Evolutionary conservation across 345 rosid species (phyloP), one percentile per base, ranked within the genome.

Genomic region (Brassica cretica): DNA sequence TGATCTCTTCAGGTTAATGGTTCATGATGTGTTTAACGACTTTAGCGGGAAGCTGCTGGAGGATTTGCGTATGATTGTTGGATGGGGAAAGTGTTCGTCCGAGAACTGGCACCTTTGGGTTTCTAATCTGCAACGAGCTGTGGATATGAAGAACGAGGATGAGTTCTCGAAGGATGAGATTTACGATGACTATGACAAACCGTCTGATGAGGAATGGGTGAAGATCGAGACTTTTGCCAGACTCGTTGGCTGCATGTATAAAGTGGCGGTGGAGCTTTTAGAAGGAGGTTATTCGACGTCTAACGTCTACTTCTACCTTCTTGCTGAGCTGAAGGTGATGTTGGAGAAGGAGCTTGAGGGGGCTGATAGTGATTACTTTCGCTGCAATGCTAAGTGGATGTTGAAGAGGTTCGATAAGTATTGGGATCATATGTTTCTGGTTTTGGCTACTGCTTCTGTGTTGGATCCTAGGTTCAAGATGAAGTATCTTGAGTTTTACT

Each of bases 391-490:
- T 46, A 60, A 87, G 61, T 0, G 0, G 68, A 10, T 70, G 1
- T 8, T 70, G 64, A 63, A 61, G 70, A 88, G 67, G 81, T 87
- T 90, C 29, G 87, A 91, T 80, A 81, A 77, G 65, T 93, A 91
- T 58, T 91, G 97, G 93, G 88, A 77, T 71, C 83, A 83, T 5
- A 87, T 89, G 84, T 88, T 84, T 82, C 85, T 93, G 66, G 78
- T 88, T 67, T 76, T 93, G 81, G 90, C 96, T 0, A 71, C 82
- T 83, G 96, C 94, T 25, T 93, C 88, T 19, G 88, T 88, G 12
- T 84, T 93, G 76, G 98, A 91, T 77, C 98, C 97, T 19, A 86
- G 97, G 73, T 90, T 87, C 81, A 91, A 91, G 80, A 84, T 88
- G 93, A 92, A 89, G 84, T 86, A 91, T 58, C 68, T 93, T 7